Base-by-base conservation (phyloP, 257 asterid species). In the Leonotis leonurus region DNA sequence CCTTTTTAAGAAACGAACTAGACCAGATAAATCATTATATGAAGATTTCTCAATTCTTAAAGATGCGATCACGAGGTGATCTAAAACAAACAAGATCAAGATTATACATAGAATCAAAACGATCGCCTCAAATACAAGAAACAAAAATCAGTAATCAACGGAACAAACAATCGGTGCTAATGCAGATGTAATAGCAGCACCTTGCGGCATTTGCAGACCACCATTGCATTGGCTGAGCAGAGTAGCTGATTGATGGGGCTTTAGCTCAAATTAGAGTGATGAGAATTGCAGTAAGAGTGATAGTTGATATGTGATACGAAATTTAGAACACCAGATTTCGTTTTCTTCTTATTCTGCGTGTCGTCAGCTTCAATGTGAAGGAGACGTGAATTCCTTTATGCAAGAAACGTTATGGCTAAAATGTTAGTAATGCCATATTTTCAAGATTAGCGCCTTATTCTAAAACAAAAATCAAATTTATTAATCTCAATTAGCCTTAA, bases 201-300 rank as follows among this genome's bases (percentile, higher is more conserved):
- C 95, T 90, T 90, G 62, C 95, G 94, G 80, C 97, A 90, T 81
- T 85, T 90, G 71, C 97, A 87, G 83, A 90, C 97, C 78, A 90
- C 97, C 97, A 90, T 90, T 33, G 40, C 40, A 35, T 43, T 45
- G 60, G 75, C 82, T 6, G 68, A 71, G 70, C 8, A 51, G 58
- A 56, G 50, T 17, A 51, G 62, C 71, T 50, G 50, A 39, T 1
- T 39, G n/a, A 12, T 13, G 6, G 6, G 8, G 49, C 5, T 40
- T 14, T n/a, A 40, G 21, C 20, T 40, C 1, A 40, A 0, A 40
- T 41, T 41, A 16, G 1, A 14, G 49, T 14, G 22, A 41, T 41
- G 48, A 16, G 8, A 14, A 41, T 41, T 14, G 49, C 22, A 41
- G 49, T 41, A 22, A 16, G 22, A 16, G 20, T 3, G 3, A 4